Evolutionary conservation across 2,329 filamentous ascomycete species (phyloP), one percentile per base, ranked within the genome.

Genomic region (Ophidiomyces ophidiicola): DNA sequence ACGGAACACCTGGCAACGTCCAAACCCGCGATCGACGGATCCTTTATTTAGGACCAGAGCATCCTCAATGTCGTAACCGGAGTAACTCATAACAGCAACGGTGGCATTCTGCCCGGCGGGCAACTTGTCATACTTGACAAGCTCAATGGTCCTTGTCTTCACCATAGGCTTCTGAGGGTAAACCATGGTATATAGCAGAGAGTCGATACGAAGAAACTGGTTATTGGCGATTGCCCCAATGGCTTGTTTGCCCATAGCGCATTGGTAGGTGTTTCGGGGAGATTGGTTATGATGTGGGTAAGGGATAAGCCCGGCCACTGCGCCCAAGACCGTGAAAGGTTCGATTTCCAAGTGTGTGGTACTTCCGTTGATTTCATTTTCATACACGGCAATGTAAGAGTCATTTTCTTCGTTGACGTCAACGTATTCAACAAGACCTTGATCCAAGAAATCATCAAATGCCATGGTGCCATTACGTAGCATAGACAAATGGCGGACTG

Each of bases 161-260:
- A 96, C 88, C 80, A 98, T 90, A 1, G 90, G 90, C 51, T 93
- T 79, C 57, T 98, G 92, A 5, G 90, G 90, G 55, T 98, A 98
- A 3, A 98, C 90, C 67, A 98, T 83, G 1, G 94, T 82, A 57
- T 94, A 96, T 5, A 98, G 74, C 11, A 98, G 70, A 0, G 88
- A 96, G 55, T 98, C 90, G 58, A 98, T 94, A 41, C 90, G 80
- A 53, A 88, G 83, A 64, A 94, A 94, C 60, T 98, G 90, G 57
- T 98, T 98, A 57, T 94, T 93, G 11, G 88, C 90, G 56, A 98
- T 96, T 23, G 88, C 87, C 23, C 90, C 90, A 58, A 98, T 96
- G 26, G 90, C 90, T 81, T 98, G 90, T 66, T 98, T 98, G 74
- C 90, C 90, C 90, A 98, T 98, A 64, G 90, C 90, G 65, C 88